Conservation (phyloP, 2,329 filamentous ascomycete genomes). For the Knoxdaviesia capensis region DNA sequence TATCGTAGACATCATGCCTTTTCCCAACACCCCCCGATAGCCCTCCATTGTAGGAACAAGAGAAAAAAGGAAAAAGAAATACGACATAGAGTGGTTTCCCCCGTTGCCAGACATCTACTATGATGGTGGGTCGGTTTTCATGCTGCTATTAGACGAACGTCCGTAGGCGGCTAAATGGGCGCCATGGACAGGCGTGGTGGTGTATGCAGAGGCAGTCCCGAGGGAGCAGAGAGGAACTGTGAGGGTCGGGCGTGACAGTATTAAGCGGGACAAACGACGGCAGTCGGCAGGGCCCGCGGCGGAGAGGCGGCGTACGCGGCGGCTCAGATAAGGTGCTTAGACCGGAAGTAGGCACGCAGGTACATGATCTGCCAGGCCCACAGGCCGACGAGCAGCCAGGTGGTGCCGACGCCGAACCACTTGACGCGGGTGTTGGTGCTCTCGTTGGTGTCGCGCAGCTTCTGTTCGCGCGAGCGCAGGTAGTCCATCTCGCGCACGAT, state of each 20-base stretch:
- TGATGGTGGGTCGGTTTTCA: too few species aligned
- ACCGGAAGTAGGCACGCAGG: constrained; percentile 90
- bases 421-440: constrained; percentile 98
- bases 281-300: too few species aligned
- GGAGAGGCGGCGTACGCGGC: not conserved
- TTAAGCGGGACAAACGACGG: too few species aligned
- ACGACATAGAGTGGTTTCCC: not conserved
- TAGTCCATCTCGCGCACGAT: constrained; percentile 95
- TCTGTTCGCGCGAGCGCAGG: constrained; percentile 74
- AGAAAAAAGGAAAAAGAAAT: not conserved
- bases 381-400: constrained; percentile 71
- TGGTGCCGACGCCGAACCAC: constrained; percentile 92
- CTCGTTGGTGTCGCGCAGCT: constrained; percentile 94
- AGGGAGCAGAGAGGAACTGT: too few species aligned
- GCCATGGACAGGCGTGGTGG: too few species aligned
- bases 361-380: constrained; percentile 98
- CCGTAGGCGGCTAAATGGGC: too few species aligned
- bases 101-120: too few species aligned
- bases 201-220: too few species aligned
- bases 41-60: not conserved
- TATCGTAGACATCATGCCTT: too few species aligned
- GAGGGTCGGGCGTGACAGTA: too few species aligned
- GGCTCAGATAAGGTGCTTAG: constrained; percentile 46
- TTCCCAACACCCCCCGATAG: too few species aligned
- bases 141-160: too few species aligned